A percentile compares a stretch with the other conserved stretches of the same genome.
Evolutionary conservation across 108 stramenopile species (phyloP).

Genomic region (Stephanodiscus triporus): DNA sequence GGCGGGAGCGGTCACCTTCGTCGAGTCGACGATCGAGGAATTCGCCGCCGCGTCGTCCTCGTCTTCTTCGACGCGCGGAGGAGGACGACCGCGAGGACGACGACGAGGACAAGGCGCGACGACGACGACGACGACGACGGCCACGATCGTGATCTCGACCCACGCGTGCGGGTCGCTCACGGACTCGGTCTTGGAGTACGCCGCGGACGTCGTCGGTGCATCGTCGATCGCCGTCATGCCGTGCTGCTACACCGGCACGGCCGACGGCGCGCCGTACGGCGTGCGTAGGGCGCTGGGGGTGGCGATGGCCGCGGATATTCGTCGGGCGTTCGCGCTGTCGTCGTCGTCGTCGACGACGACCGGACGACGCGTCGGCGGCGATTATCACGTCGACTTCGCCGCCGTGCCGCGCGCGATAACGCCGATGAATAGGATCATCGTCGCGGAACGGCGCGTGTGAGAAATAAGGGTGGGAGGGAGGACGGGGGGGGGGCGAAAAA

Average conservation of each 20-base stretch:
- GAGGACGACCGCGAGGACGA: background rate
- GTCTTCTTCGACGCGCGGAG: background rate
- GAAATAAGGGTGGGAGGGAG: too few species aligned
- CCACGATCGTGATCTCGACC: constrained; percentile 51
- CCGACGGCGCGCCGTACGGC: constrained; percentile 52
- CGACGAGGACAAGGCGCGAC: background rate
- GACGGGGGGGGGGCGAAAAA: too few species aligned
- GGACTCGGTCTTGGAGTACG: constrained; percentile 36
- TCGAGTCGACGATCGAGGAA: constrained; percentile 28
- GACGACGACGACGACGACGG: background rate
- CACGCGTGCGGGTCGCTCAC: constrained; percentile 59
- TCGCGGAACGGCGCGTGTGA: constrained; percentile 51
- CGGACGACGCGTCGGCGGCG: too few species aligned
- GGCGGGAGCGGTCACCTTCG: constrained; percentile 22
- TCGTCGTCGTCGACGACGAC: too few species aligned
- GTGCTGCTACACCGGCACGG: constrained; percentile 66
- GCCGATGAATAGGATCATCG: constrained; percentile 63
- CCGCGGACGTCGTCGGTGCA: constrained; percentile 17
- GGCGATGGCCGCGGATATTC: constrained; percentile 47
- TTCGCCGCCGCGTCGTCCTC: constrained; percentile 3
- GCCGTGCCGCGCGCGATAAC: constrained; percentile 55
- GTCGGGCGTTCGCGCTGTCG: constrained; percentile 40
- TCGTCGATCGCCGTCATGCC: constrained; percentile 59
- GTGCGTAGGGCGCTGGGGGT: constrained; percentile 52
- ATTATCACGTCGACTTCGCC: constrained; percentile 60